These are phyloP conservation scores for Pythium insidiosum DNA, from an alignment of 352 stramenopile genomes.

Conservation along the genomic window DNA sequence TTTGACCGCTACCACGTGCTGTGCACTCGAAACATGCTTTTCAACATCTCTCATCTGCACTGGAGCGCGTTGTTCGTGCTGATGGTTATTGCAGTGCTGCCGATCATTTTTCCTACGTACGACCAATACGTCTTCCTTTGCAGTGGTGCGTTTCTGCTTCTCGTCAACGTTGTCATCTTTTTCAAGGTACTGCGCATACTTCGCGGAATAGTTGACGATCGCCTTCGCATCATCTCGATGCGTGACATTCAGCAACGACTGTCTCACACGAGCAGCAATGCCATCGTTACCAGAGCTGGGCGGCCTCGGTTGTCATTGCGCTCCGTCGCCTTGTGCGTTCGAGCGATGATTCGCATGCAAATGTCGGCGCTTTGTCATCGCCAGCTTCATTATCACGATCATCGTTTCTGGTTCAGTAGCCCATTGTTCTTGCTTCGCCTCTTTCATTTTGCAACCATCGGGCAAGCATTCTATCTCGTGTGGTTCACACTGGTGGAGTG, in stretches of 20 bases:
- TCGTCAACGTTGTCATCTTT: constrained; percentile 76
- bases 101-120: constrained; percentile 45
- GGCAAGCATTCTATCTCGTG: constrained; percentile 81
- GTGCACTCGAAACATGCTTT: constrained; percentile 81
- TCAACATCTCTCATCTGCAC: constrained; percentile 75
- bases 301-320: too few species aligned
- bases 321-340: constrained; percentile 45
- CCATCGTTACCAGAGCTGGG: too few species aligned
- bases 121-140: constrained; percentile 75
- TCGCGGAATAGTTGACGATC: constrained; percentile 77
- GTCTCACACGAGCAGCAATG: constrained; percentile 9
- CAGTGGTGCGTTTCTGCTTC: constrained; percentile 36
- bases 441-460: constrained; percentile 84
- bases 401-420: constrained; percentile 80
- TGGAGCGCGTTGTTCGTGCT: constrained; percentile 74
- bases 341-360: constrained; percentile 75
- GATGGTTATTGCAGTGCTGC: constrained; percentile 58
- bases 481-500: constrained; percentile 78
- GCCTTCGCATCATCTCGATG: constrained; percentile 56
- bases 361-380: constrained; percentile 83
- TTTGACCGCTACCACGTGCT: constrained; percentile 74
- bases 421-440: constrained; percentile 60
- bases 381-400: constrained; percentile 74
- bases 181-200: constrained; percentile 81
- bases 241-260: constrained; percentile 52